These are phyloP conservation scores for Pichia kluyveri DNA, from an alignment of 805 yeast genomes.

Conservation along the genomic window DNA sequence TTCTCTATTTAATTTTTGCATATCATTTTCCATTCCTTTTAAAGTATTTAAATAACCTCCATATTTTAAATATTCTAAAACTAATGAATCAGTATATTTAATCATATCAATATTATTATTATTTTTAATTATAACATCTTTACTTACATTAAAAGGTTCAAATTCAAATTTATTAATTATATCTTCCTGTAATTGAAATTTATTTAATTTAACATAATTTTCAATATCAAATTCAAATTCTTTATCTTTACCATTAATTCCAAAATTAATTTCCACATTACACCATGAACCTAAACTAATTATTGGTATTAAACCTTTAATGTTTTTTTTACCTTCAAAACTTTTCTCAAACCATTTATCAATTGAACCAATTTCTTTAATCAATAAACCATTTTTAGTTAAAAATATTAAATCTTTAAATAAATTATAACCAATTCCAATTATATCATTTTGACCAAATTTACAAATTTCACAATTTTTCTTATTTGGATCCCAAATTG, in stretches of 20 bases:
- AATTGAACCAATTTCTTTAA: slow-evolving; percentile 37
- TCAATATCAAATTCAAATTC: slow-evolving; percentile 40
- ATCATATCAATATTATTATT: slow-evolving; percentile 15
- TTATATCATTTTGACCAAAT: slow-evolving; percentile 50
- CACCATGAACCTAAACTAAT: slow-evolving; percentile 37
- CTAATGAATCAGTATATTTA: slow-evolving; percentile 13
- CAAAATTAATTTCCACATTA: slow-evolving; percentile 44
- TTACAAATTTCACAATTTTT: slow-evolving; percentile 30
- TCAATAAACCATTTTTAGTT: slow-evolving; percentile 70
- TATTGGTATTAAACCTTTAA: slow-evolving; percentile 27
- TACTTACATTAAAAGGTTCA: background rate
- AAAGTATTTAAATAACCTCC: slow-evolving; percentile 50
- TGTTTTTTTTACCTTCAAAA: slow-evolving; percentile 3
- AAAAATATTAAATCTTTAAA: slow-evolving; percentile 54
- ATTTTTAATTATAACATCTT: background rate
- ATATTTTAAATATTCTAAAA: slow-evolving; percentile 45
- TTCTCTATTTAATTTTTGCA: slow-evolving; percentile 22
- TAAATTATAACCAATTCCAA: slow-evolving; percentile 82
- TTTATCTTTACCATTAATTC: slow-evolving; percentile 21
- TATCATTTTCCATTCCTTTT: slow-evolving; percentile 41
- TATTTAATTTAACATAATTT: slow-evolving; percentile 34
- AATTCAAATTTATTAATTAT: slow-evolving; percentile 1
- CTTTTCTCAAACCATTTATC: slow-evolving; percentile 3
- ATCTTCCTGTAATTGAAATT: slow-evolving; percentile 18
- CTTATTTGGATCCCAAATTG: slow-evolving; percentile 27